Base-by-base conservation (phyloP, 768 basidiomycete species). In the Steccherinum ochraceum region DNA sequence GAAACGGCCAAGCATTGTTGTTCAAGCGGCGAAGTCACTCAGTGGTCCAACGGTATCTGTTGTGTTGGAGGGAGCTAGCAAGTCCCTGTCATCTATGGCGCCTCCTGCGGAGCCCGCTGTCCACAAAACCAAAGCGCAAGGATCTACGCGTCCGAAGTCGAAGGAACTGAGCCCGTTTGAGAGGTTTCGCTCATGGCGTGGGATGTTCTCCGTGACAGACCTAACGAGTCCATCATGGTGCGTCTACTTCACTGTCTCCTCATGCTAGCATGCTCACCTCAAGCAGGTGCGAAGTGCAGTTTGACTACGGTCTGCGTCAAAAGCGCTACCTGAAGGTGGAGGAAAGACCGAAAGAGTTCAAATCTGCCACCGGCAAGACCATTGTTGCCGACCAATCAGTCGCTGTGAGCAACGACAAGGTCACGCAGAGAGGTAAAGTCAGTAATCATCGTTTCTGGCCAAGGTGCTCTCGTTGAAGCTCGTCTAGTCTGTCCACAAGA, bases 221-320 rank as follows among this genome's bases (percentile, higher is more conserved):
- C 64, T 88, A 12, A 73, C 78, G 23, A 67, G 75, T 12, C 81
- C 80, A 7, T 64, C 78, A 3, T 89, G 85, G 86, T 84, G 64
- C 51, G 73, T 64, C 23, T n/a, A 25, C 11, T 24, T 54, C n/a
- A 13, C 16, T 43, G 21, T 45, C 30, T 40, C n/a, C 41, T 46
- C 41, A 40, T 5, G 13, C 24, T 18, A 27, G 47, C 30, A n/a
- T 35, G 49, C 54, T 24, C 55, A 23, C 11, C 21, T 5, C 12
- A 11, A 52, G 12, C 16, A 89, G 88, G 88, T 90, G 88, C 59
- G 88, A 89, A 60, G 75, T 88, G 4, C 86, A 89, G 61, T 81
- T 79, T 61, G 86, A 90, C 56, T 90, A 90, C 59, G 79, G 85
- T 2, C 69, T 89, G 39, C 77, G 79, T 24, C 83, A 84, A 52